Base-by-base conservation (phyloP, 306 rosid genomes). In the Ochetophila trinervis region DNA sequence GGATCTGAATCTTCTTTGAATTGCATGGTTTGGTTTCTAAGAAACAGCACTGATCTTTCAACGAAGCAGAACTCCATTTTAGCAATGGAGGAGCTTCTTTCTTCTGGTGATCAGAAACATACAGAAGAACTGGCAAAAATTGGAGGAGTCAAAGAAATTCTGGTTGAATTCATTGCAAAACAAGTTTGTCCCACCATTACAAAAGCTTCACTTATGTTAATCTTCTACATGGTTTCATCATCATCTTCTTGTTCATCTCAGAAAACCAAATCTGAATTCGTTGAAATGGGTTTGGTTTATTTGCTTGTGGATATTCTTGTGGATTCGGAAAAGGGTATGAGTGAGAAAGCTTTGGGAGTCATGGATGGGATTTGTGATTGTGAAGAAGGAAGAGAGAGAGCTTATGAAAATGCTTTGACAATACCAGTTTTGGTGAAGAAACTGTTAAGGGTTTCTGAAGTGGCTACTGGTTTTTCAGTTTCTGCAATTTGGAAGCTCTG, bases 351-450 rank as follows among this genome's bases (percentile, higher is more conserved):
- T 0, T 71, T 83, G 79, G 76, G 68, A 35, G 76, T 87, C 14
- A 42, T 86, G 35, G 88, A 86, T 47, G 63, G 74, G 1, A 63
- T 89, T 2, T 83, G 76, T 23, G 66, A 67, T 14, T 64, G 14
- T 69, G 66, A 79, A 34, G 54, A 78, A 71, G 96, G 91, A 52
- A 87, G 82, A 22, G 75, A 73, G 19, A 70, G 44, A 27, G 89
- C 84, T 5, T 76, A 63, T 67, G 70, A 50, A 2, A 77, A 89
- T 72, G 89, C 81, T 17, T 69, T 89, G 0, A 81, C 84, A 5
- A 57, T 87, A 19, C 91, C 96, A 6, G 65, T 89, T 15, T 66
- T 89, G 72, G 96, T 89, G 75, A 89, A 86, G 82, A 89, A 86
- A 58, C 61, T 89, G 18, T 34, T 89, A 58, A 67, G 96, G 51